phyloP scores from a whole-genome alignment of 1,284 basidiomycete species.

The Pascua sp. region DNA sequence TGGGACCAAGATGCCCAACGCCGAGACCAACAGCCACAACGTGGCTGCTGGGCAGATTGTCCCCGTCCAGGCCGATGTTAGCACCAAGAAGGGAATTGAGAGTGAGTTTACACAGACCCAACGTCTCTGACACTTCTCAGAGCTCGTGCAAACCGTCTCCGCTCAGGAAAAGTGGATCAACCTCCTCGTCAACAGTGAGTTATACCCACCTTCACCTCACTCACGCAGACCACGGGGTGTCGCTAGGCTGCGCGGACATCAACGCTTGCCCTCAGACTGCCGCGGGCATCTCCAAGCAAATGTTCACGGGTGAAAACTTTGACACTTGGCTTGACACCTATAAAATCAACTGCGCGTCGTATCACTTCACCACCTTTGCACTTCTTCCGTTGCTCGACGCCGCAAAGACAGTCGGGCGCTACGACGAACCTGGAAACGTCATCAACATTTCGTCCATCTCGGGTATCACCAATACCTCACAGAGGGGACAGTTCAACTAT shows the following conservation, averaged over 20 bases:
- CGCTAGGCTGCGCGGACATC: constrained; percentile 28
- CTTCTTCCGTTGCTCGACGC: constrained; percentile 45
- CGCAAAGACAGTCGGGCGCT: constrained; percentile 37
- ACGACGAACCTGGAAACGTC: constrained; percentile 42
- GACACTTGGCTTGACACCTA: constrained; percentile 39
- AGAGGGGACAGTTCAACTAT: constrained; percentile 43
- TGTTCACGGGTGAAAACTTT: constrained; percentile 42
- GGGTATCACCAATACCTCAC: constrained; percentile 6
- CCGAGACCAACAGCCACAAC: not conserved
- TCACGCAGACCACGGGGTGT: constrained; percentile 21
- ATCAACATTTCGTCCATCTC: constrained; percentile 37
- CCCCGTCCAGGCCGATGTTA: constrained; percentile 2
- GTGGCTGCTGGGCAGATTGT: constrained; percentile 8
- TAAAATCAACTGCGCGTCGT: constrained; percentile 44
- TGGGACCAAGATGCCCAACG: not conserved
- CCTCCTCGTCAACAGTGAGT: constrained; percentile 14
- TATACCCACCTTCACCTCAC: constrained; percentile 1
- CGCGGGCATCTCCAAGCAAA: constrained; percentile 37
- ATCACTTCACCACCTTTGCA: constrained; percentile 48
- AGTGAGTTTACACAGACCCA: not conserved
- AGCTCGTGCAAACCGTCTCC: constrained; percentile 1
- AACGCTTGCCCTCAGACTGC: constrained; percentile 37
- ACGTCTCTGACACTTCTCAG: constrained; percentile 8
- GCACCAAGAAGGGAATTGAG: constrained; percentile 2
- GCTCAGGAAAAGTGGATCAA: constrained; percentile 10